Conservation (phyloP, 345 rosid species). For the Eucalyptus paniculata region DNA sequence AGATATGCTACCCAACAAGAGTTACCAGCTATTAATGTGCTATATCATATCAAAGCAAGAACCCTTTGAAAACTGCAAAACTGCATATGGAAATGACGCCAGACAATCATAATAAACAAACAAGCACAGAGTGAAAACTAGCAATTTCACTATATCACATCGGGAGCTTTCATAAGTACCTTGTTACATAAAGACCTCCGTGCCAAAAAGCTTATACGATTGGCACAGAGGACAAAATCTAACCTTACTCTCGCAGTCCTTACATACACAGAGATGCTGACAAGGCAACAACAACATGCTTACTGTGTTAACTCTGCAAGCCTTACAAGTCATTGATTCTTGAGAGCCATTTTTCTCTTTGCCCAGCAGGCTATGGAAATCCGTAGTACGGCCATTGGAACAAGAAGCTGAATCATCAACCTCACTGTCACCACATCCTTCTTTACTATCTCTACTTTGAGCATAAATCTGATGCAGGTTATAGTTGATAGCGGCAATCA, state of each 20-base stretch:
- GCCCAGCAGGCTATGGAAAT: slow-evolving; percentile 31
- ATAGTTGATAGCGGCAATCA: slow-evolving; percentile 49
- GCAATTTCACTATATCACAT: background rate
- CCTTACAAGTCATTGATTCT: slow-evolving; percentile 54
- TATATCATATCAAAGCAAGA: background rate
- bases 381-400: slow-evolving; percentile 46
- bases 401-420: slow-evolving; percentile 84
- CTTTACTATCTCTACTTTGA: slow-evolving; percentile 58
- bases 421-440: slow-evolving; percentile 92
- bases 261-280: slow-evolving; percentile 92
- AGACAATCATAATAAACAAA: background rate
- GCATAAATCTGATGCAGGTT: slow-evolving; percentile 64
- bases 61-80: background rate
- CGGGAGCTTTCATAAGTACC: background rate
- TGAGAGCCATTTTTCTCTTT: slow-evolving; percentile 17
- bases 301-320: slow-evolving; percentile 55
- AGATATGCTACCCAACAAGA: background rate
- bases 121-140: background rate
- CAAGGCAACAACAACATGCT: slow-evolving; percentile 88
- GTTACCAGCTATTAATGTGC: background rate
- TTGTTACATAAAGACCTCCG: slow-evolving; percentile 60
- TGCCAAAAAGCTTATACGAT: slow-evolving; percentile 56
- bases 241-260: slow-evolving; percentile 77
- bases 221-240: slow-evolving; percentile 81
- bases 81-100: background rate